Evolutionary conservation across 2,329 filamentous ascomycete species (phyloP).

Genomic region (Neonectria sp.): DNA sequence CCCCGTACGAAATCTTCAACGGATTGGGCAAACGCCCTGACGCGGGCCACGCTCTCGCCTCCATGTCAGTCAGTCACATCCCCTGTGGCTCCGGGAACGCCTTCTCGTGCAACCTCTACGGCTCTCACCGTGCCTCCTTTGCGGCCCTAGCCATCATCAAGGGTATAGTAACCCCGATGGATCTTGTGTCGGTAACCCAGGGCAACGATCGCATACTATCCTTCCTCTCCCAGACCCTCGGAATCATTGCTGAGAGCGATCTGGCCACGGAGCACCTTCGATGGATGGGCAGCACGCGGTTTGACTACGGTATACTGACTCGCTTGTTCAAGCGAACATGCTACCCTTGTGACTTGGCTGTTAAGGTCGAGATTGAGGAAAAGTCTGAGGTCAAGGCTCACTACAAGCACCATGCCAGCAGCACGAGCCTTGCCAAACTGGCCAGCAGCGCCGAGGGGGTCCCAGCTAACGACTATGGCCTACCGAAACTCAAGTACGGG

Average conservation of each 20-base stretch:
- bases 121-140: conserved; percentile 80
- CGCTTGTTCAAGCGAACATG: conserved; percentile 82
- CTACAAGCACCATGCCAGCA: conserved; percentile 70
- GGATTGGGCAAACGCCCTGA: conserved; percentile 85
- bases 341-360: conserved; percentile 90
- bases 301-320: conserved; percentile 87
- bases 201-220: conserved; percentile 81
- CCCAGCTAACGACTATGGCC: conserved; percentile 59
- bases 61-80: conserved; percentile 87
- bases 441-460: conserved; percentile 48
- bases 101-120: conserved; percentile 91
- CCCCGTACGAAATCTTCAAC: conserved; percentile 96
- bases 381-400: conserved; percentile 82
- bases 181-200: conserved; percentile 91
- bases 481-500: conserved; percentile 85
- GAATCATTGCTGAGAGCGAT: conserved; percentile 91
- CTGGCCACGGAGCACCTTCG: conserved; percentile 91
- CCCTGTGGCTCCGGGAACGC: conserved; percentile 96
- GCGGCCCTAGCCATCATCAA: conserved; percentile 91
- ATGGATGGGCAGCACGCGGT: conserved; percentile 92
- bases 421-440: conserved; percentile 43
- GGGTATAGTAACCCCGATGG: conserved; percentile 85
- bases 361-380: conserved; percentile 85
- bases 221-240: conserved; percentile 91
- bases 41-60: conserved; percentile 80